Percentiles rank a stretch among this genome's conserved stretches.
phyloP scores from a whole-genome alignment of 768 basidiomycete species.

The Gloeostereum incarnatum region DNA sequence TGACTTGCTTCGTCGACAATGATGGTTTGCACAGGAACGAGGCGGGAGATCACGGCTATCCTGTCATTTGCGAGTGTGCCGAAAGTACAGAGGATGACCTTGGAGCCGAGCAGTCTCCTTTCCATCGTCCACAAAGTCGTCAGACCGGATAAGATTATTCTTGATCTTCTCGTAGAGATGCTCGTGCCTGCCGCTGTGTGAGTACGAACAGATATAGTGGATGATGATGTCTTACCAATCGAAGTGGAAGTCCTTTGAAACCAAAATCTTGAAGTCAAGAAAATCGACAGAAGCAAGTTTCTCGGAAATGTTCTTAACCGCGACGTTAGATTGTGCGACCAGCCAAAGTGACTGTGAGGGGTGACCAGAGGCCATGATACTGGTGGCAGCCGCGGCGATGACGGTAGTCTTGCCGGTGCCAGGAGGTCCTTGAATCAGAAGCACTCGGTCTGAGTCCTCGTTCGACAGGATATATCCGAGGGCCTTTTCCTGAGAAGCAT shows the following conservation, averaged over 20 bases:
- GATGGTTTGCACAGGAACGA: constrained; percentile 17
- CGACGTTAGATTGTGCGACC: constrained; percentile 67
- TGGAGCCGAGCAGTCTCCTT: constrained; percentile 17
- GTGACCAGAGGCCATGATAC: constrained; percentile 19
- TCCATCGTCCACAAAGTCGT: constrained; percentile 15
- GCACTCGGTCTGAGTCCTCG: constrained; percentile 16
- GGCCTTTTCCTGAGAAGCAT: constrained; percentile 22
- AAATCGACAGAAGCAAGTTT: constrained; percentile 43
- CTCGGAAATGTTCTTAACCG: constrained; percentile 75
- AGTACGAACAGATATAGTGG: not conserved
- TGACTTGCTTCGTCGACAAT: constrained; percentile 27
- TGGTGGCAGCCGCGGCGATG: constrained; percentile 39
- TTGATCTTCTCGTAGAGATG: constrained; percentile 30
- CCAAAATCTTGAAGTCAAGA: constrained; percentile 46
- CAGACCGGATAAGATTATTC: constrained; percentile 25
- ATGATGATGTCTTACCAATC: constrained; percentile 29
- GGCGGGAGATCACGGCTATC: not conserved
- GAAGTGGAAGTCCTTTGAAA: constrained; percentile 40
- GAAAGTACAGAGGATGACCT: constrained; percentile 37
- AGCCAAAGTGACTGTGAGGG: constrained; percentile 42
- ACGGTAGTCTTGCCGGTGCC: constrained; percentile 61
- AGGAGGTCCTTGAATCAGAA: constrained; percentile 42
- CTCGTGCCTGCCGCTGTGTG: constrained; percentile 31
- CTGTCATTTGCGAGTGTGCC: constrained; percentile 29
- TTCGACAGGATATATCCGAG: constrained; percentile 24